Evolutionary conservation across 2,329 filamentous ascomycete species (phyloP), one percentile per base, ranked within the genome.

Genomic region (Sclerotinia spermophila): DNA sequence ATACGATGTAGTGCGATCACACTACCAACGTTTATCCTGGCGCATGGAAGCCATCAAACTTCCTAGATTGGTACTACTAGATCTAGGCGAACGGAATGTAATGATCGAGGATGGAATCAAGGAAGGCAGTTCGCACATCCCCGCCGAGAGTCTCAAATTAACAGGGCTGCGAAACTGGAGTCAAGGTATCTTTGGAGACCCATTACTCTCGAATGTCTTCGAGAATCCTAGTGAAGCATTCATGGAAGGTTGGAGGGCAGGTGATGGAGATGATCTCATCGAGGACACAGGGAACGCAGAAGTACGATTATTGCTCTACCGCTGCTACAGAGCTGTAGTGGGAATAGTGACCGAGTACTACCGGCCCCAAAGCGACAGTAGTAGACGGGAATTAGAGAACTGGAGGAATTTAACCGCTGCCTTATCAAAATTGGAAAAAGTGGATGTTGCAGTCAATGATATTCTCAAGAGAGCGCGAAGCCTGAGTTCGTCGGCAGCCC

Each of bases 141-240:
- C 72, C 30, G 71, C 33, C 10, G 60, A 71, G 38, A 70, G 68
- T 2, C 69, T 72, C 21, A 76, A 76, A 33, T 77, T 88, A 21
- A 84, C 82, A 0, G 86, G 86, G 0, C 77, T 89, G n/a, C 81
- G 82, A 44, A 85, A 87, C 78, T 90, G 87, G 87, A 85, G 85
- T 71, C 85, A 84, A 71, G 84, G 85, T 58, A 74, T 89, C 17
- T 89, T 90, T 73, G 87, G 87, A 17, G 88, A 90, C 72, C 86
- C 87, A 0, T 76, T 89, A 3, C 80, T 90, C 65, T 82, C 84
- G 3, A 81, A 80, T 4, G 81, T 82, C 10, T 86, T 89, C 73
- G 81, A 83, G 21, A 77, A 80, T 27, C 81, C 83, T 0, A 83
- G 80, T 6, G 74, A 80, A 19, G 81, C 82, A 0, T 84, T 88